Conservation (phyloP, 345 rosid genomes). For the Syzygium jambos region DNA sequence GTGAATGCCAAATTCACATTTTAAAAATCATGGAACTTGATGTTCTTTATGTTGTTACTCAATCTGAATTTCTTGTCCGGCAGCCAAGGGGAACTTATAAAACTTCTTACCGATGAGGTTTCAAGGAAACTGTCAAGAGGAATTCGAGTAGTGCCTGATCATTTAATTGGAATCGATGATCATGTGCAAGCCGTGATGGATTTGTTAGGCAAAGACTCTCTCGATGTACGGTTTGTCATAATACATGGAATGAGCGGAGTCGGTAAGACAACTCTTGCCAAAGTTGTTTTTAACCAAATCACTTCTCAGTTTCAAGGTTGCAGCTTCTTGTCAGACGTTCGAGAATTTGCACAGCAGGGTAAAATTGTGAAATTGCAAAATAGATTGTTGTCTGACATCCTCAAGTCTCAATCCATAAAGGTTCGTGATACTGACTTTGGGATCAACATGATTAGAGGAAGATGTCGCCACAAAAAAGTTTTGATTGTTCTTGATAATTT, state of each 20-base stretch:
- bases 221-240: background rate
- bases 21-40: background rate
- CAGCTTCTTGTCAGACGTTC: background rate
- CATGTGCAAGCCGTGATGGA: background rate
- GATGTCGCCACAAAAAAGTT: background rate
- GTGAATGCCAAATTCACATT: background rate
- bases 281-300: background rate
- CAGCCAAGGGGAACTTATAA: conserved; percentile 2
- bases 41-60: background rate
- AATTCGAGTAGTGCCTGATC: background rate
- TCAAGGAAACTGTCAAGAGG: background rate
- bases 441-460: background rate
- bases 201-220: background rate
- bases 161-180: conserved; percentile 3
- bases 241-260: conserved; percentile 7
- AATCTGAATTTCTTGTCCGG: background rate
- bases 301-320: background rate
- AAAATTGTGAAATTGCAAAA: background rate
- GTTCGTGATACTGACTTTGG: background rate
- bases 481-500: conserved; percentile 6
- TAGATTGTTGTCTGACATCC: background rate
- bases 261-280: conserved; percentile 9
- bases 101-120: background rate
- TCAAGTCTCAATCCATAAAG: background rate
- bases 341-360: background rate